Base-by-base conservation (phyloP, 345 rosid genomes). In the Sisymbrium irio region DNA sequence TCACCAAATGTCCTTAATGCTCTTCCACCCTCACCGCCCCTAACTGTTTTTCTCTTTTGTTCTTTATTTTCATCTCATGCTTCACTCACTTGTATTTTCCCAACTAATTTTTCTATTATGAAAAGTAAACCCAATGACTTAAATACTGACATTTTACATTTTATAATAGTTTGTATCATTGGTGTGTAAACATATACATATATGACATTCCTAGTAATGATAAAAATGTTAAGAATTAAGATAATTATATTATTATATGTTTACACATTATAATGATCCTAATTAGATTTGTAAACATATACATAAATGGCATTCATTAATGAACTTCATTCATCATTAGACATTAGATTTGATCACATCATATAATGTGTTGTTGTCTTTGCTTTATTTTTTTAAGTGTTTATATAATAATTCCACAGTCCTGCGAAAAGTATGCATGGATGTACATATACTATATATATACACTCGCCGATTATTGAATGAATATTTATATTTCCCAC, bases 1-100 rank as follows among this genome's bases (percentile, higher is more conserved):
- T 75, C 78, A 40, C 74, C 32, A 30, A 10, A 1, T 67, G 62
- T 67, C 40, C 73, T 75, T 49, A 75, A 75, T 75, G 78, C 19
- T 75, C 30, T 67, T 67, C 73, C 67, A 67, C 78, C 73, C 17
- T 58, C 73, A 67, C 62, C 55, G 37, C 61, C 18, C 70, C 77
- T 42, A 75, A 75, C 78, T 67, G 73, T 75, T 67, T 74, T 60
- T 46, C 45, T 49, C 55, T 32, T 66, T 33, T 66, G 28, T 44
- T 64, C 41, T 74, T 66, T 49, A 74, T 59, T 14, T 66, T 37
- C 61, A 49, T 74, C 78, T 74, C 78, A 74, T 74, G 73, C 72
- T 53, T 62, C 63, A 45, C 30, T 66, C 53, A 66, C 72, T 58
- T 65, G 7, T 28, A 47, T 66, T 74, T 58, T 28, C 67, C 60